These are phyloP conservation scores for Antitrichia curtipendula DNA, from an alignment of 225 moss, liverwort and hornwort species.

Conservation along the genomic window DNA sequence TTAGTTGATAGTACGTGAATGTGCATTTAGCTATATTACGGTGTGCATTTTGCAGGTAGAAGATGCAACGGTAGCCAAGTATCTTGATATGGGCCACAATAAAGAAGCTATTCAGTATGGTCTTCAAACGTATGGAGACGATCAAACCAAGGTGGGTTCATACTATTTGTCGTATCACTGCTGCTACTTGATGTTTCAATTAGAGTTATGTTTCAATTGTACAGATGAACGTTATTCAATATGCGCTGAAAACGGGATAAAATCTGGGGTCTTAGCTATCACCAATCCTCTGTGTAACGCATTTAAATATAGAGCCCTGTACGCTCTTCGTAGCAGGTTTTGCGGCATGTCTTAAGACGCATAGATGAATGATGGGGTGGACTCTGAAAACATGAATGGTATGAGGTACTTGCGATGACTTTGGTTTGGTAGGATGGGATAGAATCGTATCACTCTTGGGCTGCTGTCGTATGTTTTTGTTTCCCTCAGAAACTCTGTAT, in stretches of 20 bases:
- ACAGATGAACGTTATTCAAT: neutral
- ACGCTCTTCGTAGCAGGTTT: neutral
- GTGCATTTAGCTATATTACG: neutral
- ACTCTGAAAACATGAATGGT: neutral
- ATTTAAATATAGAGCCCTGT: neutral
- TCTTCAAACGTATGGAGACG: conserved; percentile 68
- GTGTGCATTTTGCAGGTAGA: conserved; percentile 34
- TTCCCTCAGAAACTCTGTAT: neutral
- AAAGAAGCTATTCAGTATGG: conserved; percentile 74
- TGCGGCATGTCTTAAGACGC: neutral
- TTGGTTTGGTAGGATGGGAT: neutral
- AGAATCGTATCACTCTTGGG: neutral
- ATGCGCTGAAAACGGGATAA: neutral
- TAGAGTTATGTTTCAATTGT: neutral
- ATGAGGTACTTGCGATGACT: neutral
- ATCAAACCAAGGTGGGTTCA: conserved; percentile 56
- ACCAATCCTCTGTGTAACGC: neutral
- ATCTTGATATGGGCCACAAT: conserved; percentile 71
- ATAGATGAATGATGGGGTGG: neutral
- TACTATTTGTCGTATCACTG: neutral
- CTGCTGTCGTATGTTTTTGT: neutral
- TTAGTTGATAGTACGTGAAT: neutral
- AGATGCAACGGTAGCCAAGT: conserved; percentile 67
- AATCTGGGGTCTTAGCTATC: neutral
- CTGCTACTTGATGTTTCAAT: neutral